Evolutionary conservation across 306 rosid species (phyloP).

Genomic region (Begonia peltatifolia): DNA sequence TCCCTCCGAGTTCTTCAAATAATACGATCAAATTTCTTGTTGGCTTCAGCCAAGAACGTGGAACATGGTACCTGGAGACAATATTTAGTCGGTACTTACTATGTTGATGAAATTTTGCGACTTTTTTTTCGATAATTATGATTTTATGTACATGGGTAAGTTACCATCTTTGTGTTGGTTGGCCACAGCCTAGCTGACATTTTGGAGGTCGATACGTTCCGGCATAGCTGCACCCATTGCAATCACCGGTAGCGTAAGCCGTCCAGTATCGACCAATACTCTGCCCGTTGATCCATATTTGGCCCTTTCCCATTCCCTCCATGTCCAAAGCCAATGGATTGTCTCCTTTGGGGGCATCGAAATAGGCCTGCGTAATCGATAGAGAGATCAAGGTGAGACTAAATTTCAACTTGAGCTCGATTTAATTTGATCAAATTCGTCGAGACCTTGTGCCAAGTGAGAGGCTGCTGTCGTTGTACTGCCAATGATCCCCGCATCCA

Average conservation of each 20-base stretch:
- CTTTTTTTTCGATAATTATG: too few species aligned
- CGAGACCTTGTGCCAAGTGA: slow-evolving; percentile 96
- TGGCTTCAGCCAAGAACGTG: slow-evolving; percentile 92
- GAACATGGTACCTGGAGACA: slow-evolving; percentile 84
- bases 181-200: slow-evolving; percentile 87
- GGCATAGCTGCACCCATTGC: slow-evolving; percentile 59
- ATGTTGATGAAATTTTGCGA: too few species aligned
- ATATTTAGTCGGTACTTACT: slow-evolving; percentile 2
- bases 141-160: not conserved
- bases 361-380: slow-evolving; percentile 42
- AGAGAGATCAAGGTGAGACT: slow-evolving; percentile 1
- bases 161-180: slow-evolving; percentile 89
- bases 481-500: slow-evolving; percentile 69
- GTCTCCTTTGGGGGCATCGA: slow-evolving; percentile 75
- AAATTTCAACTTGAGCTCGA: too few species aligned
- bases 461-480: slow-evolving; percentile 54
- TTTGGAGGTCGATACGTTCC: slow-evolving; percentile 70
- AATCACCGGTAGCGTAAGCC: slow-evolving; percentile 57
- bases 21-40: slow-evolving; percentile 60
- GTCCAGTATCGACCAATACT: slow-evolving; percentile 98
- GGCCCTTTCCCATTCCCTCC: slow-evolving; percentile 98
- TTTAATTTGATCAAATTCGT: not conserved
- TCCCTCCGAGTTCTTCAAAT: slow-evolving; percentile 95
- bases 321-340: slow-evolving; percentile 92
- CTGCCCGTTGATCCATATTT: slow-evolving; percentile 90